phyloP scores from a whole-genome alignment of 257 asterid genomes.

The Avicennia marina region DNA sequence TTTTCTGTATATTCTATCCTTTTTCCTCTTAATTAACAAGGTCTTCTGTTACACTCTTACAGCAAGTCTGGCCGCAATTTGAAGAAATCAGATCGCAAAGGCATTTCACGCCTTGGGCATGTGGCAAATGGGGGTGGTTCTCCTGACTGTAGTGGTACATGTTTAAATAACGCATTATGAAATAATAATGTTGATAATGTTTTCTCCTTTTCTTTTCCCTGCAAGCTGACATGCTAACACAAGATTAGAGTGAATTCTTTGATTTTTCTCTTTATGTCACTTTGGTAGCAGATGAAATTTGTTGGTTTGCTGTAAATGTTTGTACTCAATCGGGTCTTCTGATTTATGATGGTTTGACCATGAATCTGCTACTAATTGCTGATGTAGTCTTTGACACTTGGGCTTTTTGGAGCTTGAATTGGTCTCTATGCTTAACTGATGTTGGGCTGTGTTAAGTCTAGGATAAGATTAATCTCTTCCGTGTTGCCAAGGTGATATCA shows the following conservation, averaged over 20 bases:
- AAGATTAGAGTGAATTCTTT: too few relatives aligned
- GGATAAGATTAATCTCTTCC: background rate
- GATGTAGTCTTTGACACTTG: background rate
- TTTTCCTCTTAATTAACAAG: conserved; percentile 16
- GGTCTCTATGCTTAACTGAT: background rate
- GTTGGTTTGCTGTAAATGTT: conserved; percentile 2
- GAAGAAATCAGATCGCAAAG: conserved; percentile 89
- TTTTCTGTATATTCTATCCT: conserved; percentile 7
- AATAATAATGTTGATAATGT: conserved; percentile 1
- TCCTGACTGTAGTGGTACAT: conserved; percentile 82
- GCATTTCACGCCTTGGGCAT: conserved; percentile 80
- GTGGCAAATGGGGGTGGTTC: conserved; percentile 65
- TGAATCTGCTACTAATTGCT: background rate
- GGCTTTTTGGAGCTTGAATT: background rate
- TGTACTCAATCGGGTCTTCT: background rate
- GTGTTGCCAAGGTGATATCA: background rate
- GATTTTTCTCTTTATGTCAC: too few relatives aligned
- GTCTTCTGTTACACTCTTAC: conserved; percentile 28
- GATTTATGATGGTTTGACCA: conserved; percentile 3
- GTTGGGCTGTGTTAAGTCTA: background rate
- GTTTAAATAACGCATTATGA: background rate
- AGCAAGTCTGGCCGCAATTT: conserved; percentile 93
- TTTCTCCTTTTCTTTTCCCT: background rate
- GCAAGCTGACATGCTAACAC: conserved; percentile 1
- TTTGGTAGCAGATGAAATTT: conserved; percentile 9